Evolutionary conservation across 2,329 filamentous ascomycete genomes (phyloP).

Genomic region (Colletotrichum lini): DNA sequence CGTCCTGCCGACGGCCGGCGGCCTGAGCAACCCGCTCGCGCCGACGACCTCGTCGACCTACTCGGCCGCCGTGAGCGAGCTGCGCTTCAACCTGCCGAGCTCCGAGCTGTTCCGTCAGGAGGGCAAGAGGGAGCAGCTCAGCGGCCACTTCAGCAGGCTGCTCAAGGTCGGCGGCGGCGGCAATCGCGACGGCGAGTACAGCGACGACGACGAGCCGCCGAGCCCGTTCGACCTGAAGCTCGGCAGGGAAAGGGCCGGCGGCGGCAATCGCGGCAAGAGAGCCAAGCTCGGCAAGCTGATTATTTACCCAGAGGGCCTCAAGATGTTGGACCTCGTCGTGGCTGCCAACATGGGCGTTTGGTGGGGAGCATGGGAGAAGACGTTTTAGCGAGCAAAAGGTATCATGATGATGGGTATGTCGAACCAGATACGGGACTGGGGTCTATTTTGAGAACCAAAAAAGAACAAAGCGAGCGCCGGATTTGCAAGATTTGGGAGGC

Average conservation of each 20-base stretch:
- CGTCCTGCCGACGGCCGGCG: slow-evolving; percentile 64
- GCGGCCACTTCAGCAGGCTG: slow-evolving; percentile 61
- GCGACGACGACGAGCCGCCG: slow-evolving; percentile 58
- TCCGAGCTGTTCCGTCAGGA: slow-evolving; percentile 61
- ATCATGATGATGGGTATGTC: background rate
- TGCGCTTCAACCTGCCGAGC: slow-evolving; percentile 89
- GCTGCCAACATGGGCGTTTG: slow-evolving; percentile 93
- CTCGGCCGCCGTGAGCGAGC: slow-evolving; percentile 77
- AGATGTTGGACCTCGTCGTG: slow-evolving; percentile 95
- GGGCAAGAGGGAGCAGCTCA: slow-evolving; percentile 50
- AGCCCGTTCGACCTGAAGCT: slow-evolving; percentile 77
- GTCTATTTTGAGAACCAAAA: background rate
- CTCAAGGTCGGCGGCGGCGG: slow-evolving; percentile 47
- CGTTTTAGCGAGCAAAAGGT: slow-evolving; percentile 47
- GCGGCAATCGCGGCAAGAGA: slow-evolving; percentile 86
- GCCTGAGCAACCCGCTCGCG: slow-evolving; percentile 48
- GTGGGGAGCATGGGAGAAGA: slow-evolving; percentile 88
- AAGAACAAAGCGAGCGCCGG: background rate
- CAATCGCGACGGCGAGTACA: slow-evolving; percentile 44
- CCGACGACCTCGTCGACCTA: slow-evolving; percentile 45
- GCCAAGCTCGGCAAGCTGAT: slow-evolving; percentile 96
- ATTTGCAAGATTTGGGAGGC: background rate
- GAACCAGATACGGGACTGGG: background rate
- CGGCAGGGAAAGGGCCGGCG: slow-evolving; percentile 87
- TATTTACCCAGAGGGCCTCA: slow-evolving; percentile 88